These are phyloP conservation scores for Zygosaccharomyces bisporus DNA, from an alignment of 805 yeast genomes.

Conservation along the genomic window DNA sequence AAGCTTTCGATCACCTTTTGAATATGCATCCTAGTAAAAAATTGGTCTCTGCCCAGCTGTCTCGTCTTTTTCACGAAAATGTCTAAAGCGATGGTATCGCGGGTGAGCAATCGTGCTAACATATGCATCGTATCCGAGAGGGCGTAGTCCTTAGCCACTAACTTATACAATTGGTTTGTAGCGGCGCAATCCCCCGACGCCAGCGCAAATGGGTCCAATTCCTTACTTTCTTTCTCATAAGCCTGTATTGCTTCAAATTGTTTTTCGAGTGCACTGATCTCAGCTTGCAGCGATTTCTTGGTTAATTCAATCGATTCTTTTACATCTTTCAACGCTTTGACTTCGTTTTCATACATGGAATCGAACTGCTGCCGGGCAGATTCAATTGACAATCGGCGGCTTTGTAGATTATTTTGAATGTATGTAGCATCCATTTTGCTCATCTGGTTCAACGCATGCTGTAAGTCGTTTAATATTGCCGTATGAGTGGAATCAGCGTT, in stretches of 20 bases:
- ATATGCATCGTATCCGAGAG: constrained; percentile 63
- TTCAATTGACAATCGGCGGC: constrained; percentile 24
- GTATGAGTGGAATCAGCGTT: constrained; percentile 16
- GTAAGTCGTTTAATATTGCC: constrained; percentile 17
- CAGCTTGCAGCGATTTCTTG: constrained; percentile 27
- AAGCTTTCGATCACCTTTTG: constrained; percentile 34
- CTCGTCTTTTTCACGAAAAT: constrained; percentile 42
- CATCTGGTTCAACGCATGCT: constrained; percentile 14
- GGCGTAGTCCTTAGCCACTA: constrained; percentile 64
- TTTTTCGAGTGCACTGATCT: constrained; percentile 31
- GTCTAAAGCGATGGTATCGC: constrained; percentile 24
- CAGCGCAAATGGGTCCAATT: constrained; percentile 41
- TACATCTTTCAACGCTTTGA: constrained; percentile 26
- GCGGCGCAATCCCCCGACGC: constrained; percentile 51
- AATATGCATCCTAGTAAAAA: constrained; percentile 47
- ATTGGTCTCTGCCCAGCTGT: constrained; percentile 61
- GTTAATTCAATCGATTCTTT: constrained; percentile 31
- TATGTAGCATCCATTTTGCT: constrained; percentile 10
- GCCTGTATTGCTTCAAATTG: constrained; percentile 34
- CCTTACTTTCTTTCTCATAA: constrained; percentile 17
- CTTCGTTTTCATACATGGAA: constrained; percentile 38
- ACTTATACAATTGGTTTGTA: constrained; percentile 46
- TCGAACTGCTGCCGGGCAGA: constrained; percentile 39
- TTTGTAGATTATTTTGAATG: constrained; percentile 10
- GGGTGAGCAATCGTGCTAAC: constrained; percentile 34